Evolutionary conservation across 2,329 filamentous ascomycete genomes (phyloP).

Genomic region (Phyllosticta citrichinensis): DNA sequence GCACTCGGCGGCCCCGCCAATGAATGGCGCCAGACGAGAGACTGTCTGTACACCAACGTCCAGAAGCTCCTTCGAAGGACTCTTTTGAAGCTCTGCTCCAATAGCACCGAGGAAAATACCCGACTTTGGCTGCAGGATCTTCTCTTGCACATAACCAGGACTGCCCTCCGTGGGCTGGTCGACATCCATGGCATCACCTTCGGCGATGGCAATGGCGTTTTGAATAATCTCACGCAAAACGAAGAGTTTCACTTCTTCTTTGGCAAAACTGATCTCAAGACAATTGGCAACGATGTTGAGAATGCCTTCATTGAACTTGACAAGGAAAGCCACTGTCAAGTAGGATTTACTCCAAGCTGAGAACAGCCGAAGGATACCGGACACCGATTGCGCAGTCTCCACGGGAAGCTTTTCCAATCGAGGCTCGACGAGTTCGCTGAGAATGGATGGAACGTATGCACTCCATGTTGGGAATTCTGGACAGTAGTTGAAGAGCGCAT

Average conservation of each 20-base stretch:
- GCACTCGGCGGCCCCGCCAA: constrained; percentile 45
- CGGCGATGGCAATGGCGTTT: constrained; percentile 36
- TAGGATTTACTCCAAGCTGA: constrained; percentile 66
- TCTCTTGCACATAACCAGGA: constrained; percentile 36
- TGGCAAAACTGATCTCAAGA: constrained; percentile 61
- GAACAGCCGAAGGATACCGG: constrained; percentile 70
- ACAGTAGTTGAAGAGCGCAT: constrained; percentile 65
- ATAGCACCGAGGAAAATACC: constrained; percentile 51
- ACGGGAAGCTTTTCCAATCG: constrained; percentile 66
- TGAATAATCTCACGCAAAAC: constrained; percentile 66
- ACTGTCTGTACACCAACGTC: constrained; percentile 71
- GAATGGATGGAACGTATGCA: constrained; percentile 58
- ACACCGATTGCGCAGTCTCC: constrained; percentile 85
- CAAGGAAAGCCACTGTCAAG: constrained; percentile 59
- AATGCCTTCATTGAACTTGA: constrained; percentile 48
- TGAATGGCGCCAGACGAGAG: constrained; percentile 51
- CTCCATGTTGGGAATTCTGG: constrained; percentile 59
- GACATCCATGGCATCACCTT: constrained; percentile 44
- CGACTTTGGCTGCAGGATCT: constrained; percentile 56
- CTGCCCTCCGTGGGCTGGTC: constrained; percentile 17
- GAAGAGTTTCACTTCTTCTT: constrained; percentile 78
- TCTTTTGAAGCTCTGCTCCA: constrained; percentile 44
- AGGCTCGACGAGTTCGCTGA: constrained; percentile 65
- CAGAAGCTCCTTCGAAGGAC: constrained; percentile 61
- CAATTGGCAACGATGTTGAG: constrained; percentile 63